Evolutionary conservation across 352 stramenopile species (phyloP).

Genomic region (Globisporangium polare): DNA sequence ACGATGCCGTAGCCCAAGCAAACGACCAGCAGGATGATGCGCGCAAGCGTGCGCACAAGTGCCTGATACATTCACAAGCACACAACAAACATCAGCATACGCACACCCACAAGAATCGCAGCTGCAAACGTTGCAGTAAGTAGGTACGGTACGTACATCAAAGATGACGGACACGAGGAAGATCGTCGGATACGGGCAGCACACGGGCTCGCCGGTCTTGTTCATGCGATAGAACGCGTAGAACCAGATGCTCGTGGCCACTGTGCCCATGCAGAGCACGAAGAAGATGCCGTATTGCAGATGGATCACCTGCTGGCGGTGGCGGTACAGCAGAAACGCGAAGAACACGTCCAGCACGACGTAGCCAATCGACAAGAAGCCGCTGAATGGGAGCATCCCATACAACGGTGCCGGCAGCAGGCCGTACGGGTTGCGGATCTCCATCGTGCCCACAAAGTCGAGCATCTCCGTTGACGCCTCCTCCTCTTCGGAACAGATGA

Average conservation of each 20-base stretch:
- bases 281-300: constrained; percentile 83
- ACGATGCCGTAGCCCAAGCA: constrained; percentile 91
- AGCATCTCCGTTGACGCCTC: constrained; percentile 40
- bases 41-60: constrained; percentile 79
- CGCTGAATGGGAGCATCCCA: constrained; percentile 84
- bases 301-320: constrained; percentile 70
- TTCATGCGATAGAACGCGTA: constrained; percentile 88
- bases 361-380: constrained; percentile 67
- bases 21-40: constrained; percentile 81
- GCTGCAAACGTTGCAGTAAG: not conserved
- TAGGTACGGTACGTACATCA: constrained; percentile 44
- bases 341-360: constrained; percentile 79
- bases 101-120: not conserved
- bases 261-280: constrained; percentile 74
- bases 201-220: constrained; percentile 83
- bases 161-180: constrained; percentile 83
- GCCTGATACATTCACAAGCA: constrained; percentile 25
- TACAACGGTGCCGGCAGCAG: constrained; percentile 78
- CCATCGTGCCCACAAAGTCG: constrained; percentile 62
- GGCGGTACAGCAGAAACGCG: constrained; percentile 51
- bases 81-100: not conserved
- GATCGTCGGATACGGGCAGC: constrained; percentile 83
- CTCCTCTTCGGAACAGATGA: constrained; percentile 64
- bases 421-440: constrained; percentile 81
- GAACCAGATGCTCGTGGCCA: constrained; percentile 63